These are phyloP conservation scores for Cichorium intybus DNA, from an alignment of 140 eudicot genomes.

Conservation along the genomic window DNA sequence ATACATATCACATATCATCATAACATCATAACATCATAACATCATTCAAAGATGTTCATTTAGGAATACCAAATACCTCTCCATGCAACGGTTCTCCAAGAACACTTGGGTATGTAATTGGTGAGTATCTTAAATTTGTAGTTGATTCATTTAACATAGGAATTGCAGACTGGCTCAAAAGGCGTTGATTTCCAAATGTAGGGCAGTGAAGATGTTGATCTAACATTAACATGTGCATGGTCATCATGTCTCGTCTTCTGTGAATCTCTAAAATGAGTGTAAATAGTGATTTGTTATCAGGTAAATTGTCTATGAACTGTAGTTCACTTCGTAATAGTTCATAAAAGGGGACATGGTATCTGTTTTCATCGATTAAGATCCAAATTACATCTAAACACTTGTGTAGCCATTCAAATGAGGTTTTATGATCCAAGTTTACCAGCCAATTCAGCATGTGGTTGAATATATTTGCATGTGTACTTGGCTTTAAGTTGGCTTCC, in stretches of 20 bases:
- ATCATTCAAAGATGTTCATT: too few relatives aligned
- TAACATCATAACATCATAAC: too few relatives aligned
- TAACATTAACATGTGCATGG: conserved; percentile 77
- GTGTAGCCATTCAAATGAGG: conserved; percentile 62
- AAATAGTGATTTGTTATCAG: conserved; percentile 73
- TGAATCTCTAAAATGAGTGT: conserved; percentile 78
- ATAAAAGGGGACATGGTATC: conserved; percentile 78
- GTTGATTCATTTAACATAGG: conserved; percentile 49
- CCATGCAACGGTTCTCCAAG: conserved; percentile 93
- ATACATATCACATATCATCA: too few relatives aligned
- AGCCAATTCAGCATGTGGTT: conserved; percentile 70
- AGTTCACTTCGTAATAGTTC: conserved; percentile 70
- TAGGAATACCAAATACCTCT: too few relatives aligned
- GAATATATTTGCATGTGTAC: conserved; percentile 65
- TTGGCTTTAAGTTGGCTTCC: conserved; percentile 60
- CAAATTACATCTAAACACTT: conserved; percentile 70
- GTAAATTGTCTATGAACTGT: conserved; percentile 70
- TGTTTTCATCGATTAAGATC: conserved; percentile 65
- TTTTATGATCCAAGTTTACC: conserved; percentile 69
- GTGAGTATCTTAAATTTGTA: conserved; percentile 67
- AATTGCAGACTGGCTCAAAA: conserved; percentile 56
- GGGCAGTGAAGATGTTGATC: conserved; percentile 93
- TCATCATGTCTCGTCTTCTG: conserved; percentile 80
- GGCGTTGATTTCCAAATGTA: conserved; percentile 73
- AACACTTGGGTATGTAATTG: conserved; percentile 82